Evolutionary conservation across 495 filamentous ascomycete species (phyloP), one percentile per base, ranked within the genome.

Genomic region (Pyronema omphalodes): DNA sequence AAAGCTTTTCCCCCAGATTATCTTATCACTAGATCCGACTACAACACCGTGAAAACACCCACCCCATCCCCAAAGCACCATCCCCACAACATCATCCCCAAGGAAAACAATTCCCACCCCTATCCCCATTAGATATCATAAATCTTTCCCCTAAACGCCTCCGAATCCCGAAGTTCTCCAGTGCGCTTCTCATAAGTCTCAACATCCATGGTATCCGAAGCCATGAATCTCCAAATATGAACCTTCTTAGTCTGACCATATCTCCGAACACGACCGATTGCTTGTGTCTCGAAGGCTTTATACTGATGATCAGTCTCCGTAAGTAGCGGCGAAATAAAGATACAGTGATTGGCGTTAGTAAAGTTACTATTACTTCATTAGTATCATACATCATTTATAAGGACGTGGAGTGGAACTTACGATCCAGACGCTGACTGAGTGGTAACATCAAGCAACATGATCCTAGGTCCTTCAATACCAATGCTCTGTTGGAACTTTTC

Each of bases 301-400:
- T 80, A 88, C 9, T 74, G 68, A 29, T 78, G 69, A 47, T 81
- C 72, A 1, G 74, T 71, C 7, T 34, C 51, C 0, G 74, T 67
- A 2, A 80, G 68, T 1, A 78, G 63, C 1, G 86, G 84, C 0
- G 73, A 74, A 9, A 82, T 66, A 63, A 93, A 89, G 48, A 93
- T 74, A 35, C 88, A 70, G 56, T 91, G 86, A 53, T 84, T 88
- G 0, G 84, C 83, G 39, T 74, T 73, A 46, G 80, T 79, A 2
- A 91, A 68, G 60, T 93, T 93, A 15, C 79, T 82, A 57, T 51
- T 44, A 43, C 6, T 41, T 14, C 34, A 54, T 68, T 54, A 67
- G 59, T 35, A 17, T 55, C 47, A 57, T 44, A 23, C 48, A 15
- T 11, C 11, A 35, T 53, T 14, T 18, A 40, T 33, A n/a, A 8